Evolutionary conservation across 306 rosid species (phyloP).

Genomic region (Betula pendula): DNA sequence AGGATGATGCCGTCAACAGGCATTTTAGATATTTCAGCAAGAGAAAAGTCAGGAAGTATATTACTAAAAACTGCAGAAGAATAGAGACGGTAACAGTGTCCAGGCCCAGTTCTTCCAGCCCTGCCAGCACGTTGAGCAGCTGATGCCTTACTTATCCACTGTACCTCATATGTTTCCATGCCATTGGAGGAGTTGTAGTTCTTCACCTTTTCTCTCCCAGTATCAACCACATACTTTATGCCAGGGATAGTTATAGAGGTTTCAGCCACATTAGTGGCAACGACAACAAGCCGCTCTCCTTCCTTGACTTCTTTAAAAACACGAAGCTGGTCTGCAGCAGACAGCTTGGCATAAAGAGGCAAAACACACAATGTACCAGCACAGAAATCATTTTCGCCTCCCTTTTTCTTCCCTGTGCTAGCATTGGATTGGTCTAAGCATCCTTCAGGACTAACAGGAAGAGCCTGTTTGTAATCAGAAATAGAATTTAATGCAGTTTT

Average conservation of each 20-base stretch:
- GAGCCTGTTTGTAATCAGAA: constrained; percentile 33
- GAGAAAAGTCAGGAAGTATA: constrained; percentile 64
- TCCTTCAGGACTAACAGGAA: constrained; percentile 32
- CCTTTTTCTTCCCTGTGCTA: constrained; percentile 29
- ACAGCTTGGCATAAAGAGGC: constrained; percentile 92
- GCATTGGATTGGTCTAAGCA: constrained; percentile 37
- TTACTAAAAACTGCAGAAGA: constrained; percentile 81
- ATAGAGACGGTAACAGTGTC: constrained; percentile 86
- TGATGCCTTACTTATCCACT: constrained; percentile 97
- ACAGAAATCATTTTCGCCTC: constrained; percentile 25
- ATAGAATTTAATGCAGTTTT: constrained; percentile 32
- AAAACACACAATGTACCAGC: constrained; percentile 67
- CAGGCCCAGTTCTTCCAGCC: constrained; percentile 96
- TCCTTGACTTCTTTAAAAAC: constrained; percentile 74
- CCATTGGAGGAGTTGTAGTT: constrained; percentile 73
- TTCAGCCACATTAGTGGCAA: constrained; percentile 98
- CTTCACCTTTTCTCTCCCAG: constrained; percentile 92
- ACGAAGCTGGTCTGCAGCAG: constrained; percentile 76
- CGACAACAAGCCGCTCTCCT: constrained; percentile 80
- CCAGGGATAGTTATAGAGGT: constrained; percentile 95
- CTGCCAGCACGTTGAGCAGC: constrained; percentile 90
- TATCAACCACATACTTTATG: constrained; percentile 84
- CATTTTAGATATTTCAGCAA: constrained; percentile 76
- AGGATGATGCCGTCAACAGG: constrained; percentile 89
- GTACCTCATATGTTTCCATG: constrained; percentile 72